A percentile compares a stretch with the other conserved stretches of the same genome.
phyloP scores from a whole-genome alignment of 2,329 filamentous ascomycete species.

The Penicillium vulpinum region DNA sequence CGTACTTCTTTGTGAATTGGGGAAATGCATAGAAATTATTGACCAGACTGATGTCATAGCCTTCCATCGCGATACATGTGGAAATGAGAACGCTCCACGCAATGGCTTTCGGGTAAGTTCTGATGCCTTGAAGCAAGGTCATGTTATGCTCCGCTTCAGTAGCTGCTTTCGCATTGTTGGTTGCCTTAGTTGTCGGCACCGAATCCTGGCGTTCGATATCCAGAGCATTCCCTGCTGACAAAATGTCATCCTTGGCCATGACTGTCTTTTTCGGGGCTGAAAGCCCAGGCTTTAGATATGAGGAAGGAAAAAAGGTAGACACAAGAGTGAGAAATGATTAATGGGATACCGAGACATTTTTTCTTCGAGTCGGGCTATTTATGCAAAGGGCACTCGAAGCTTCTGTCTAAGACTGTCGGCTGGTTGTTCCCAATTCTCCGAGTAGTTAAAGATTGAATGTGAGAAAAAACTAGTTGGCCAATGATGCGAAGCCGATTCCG shows the following conservation, averaged over 20 bases:
- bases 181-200: background rate
- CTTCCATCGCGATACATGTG: constrained; percentile 26
- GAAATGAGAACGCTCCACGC: constrained; percentile 26
- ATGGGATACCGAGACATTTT: background rate
- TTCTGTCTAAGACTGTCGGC: background rate
- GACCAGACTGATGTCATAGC: constrained; percentile 31
- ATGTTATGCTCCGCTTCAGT: constrained; percentile 17
- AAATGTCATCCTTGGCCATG: background rate
- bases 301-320: background rate
- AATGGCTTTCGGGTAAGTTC: constrained; percentile 24
- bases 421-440: background rate
- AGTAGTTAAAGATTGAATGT: background rate
- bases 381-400: background rate
- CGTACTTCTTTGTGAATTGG: constrained; percentile 25
- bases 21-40: constrained; percentile 34
- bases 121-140: constrained; percentile 17
- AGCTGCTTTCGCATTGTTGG: constrained; percentile 1
- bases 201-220: background rate
- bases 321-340: background rate
- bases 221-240: background rate
- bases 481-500: background rate
- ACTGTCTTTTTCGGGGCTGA: background rate
- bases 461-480: background rate
- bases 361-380: background rate
- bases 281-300: background rate